Percentiles rank a stretch among this genome's conserved stretches.
Evolutionary conservation across 2,329 filamentous ascomycete species (phyloP).

Genomic region (Penicillium sp.): DNA sequence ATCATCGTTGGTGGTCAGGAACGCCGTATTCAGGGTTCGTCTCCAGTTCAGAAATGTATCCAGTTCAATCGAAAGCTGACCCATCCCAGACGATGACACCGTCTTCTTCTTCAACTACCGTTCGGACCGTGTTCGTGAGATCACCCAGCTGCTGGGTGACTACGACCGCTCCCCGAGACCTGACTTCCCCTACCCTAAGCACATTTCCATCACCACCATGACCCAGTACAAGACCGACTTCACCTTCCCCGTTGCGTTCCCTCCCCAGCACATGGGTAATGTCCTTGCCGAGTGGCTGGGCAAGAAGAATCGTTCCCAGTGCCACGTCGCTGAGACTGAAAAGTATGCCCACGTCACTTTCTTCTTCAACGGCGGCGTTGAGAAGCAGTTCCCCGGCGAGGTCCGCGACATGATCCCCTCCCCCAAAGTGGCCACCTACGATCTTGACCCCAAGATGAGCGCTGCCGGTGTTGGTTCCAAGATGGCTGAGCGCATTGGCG

Average conservation of each 20-base stretch:
- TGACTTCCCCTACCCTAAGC: constrained; percentile 90
- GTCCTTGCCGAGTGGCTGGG: constrained; percentile 96
- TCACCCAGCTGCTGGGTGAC: constrained; percentile 88
- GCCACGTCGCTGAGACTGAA: constrained; percentile 96
- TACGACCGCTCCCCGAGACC: constrained; percentile 85
- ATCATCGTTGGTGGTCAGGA: constrained; percentile 90
- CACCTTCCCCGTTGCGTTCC: constrained; percentile 85
- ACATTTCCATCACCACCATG: constrained; percentile 88
- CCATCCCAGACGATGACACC: constrained; percentile 69
- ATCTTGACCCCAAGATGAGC: constrained; percentile 92
- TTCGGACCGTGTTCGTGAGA: constrained; percentile 92
- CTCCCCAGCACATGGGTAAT: constrained; percentile 93
- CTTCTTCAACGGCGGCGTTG: constrained; percentile 99
- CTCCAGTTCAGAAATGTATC: background rate
- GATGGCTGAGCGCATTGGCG: constrained; percentile 77
- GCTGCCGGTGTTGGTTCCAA: constrained; percentile 85
- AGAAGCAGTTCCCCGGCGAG: constrained; percentile 92
- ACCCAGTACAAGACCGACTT: constrained; percentile 97
- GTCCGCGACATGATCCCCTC: constrained; percentile 89
- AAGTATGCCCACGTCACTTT: constrained; percentile 99
- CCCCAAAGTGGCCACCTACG: constrained; percentile 93
- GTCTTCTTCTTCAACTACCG: constrained; percentile 99
- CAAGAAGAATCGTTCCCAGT: constrained; percentile 85
- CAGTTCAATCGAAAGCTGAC: constrained; percentile 13
- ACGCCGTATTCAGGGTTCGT: constrained; percentile 72